These are phyloP conservation scores for Phytophthora multivora DNA, from an alignment of 352 stramenopile genomes.

Conservation along the genomic window DNA sequence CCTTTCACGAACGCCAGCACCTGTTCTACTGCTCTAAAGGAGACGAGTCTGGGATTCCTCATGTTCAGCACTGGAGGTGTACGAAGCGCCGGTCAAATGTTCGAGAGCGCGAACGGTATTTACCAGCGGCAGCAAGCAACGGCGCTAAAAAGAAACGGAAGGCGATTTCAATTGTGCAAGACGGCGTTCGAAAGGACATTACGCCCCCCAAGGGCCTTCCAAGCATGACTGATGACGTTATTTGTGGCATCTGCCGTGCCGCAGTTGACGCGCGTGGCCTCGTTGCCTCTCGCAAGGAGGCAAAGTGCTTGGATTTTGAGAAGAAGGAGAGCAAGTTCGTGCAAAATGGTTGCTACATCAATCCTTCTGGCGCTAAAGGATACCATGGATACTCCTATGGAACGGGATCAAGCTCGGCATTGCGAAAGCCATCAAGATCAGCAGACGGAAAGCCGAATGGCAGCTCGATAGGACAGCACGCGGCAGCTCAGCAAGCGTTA, in stretches of 20 bases:
- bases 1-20: constrained; percentile 78
- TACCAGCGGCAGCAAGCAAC: constrained; percentile 14
- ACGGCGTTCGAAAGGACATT: constrained; percentile 63
- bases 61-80: constrained; percentile 82
- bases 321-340: constrained; percentile 67
- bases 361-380: constrained; percentile 36
- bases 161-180: constrained; percentile 51
- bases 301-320: constrained; percentile 54
- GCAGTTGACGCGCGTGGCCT: constrained; percentile 59
- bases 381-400: constrained; percentile 19
- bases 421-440: constrained; percentile 24
- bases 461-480: constrained; percentile 22
- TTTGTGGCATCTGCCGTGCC: constrained; percentile 62
- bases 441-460: constrained; percentile 25
- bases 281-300: constrained; percentile 57
- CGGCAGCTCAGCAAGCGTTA: constrained; percentile 31
- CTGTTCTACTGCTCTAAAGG: constrained; percentile 68
- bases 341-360: constrained; percentile 66
- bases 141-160: constrained; percentile 65
- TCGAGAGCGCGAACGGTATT: constrained; percentile 31
- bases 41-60: constrained; percentile 36
- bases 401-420: constrained; percentile 14
- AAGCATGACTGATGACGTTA: constrained; percentile 53
- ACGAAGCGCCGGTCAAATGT: constrained; percentile 58
- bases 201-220: constrained; percentile 56